Evolutionary conservation across 2,329 filamentous ascomycete species (phyloP), one percentile per base, ranked within the genome.

Genomic region (Leptographium galeiforme): DNA sequence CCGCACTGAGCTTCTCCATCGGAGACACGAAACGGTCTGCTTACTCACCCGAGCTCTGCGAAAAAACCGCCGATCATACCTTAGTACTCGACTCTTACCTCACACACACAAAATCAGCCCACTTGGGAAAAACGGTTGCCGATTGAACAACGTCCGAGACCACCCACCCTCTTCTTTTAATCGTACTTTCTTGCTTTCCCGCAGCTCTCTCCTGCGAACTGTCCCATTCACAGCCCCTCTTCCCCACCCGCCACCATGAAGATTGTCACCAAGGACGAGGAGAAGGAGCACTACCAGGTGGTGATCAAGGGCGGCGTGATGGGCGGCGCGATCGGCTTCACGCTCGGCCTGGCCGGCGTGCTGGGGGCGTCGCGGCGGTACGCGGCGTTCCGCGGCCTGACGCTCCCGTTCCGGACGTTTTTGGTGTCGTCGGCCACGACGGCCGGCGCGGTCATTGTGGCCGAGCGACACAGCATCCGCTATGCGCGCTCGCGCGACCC

Each of bases 241-340:
- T n/a, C n/a, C n/a, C n/a, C n/a, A n/a, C n/a, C 59, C 60, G 59
- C 62, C 69, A 76, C 50, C 58, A 98, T 97, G 93, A 97, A 96
- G 84, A 76, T 97, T 66, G 78, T 97, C 67, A 94, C 87, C 63
- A 89, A 91, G 68, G 89, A 96, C 79, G 88, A 96, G 73, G 90
- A 96, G 72, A 68, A 76, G 56, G 87, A 79, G 52, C 90, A 96
- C 78, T 95, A 94, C 79, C 72, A 75, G 66, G 74, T 78, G 56
- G 93, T 94, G 57, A 65, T 97, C 61, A 84, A 81, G 66, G 90
- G 89, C 60, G 91, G 93, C 61, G 64, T 81, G 58, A 69, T 86
- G 58, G 93, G 91, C 60, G 87, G 87, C 58, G 52, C 76, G 13
- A 61, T 81, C 46, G 90, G 93, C 58, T 71, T 89, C 3, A 75